Percentiles rank a stretch among this genome's conserved stretches.
Conservation (phyloP, 257 asterid species). For the Rehmannia glutinosa region DNA sequence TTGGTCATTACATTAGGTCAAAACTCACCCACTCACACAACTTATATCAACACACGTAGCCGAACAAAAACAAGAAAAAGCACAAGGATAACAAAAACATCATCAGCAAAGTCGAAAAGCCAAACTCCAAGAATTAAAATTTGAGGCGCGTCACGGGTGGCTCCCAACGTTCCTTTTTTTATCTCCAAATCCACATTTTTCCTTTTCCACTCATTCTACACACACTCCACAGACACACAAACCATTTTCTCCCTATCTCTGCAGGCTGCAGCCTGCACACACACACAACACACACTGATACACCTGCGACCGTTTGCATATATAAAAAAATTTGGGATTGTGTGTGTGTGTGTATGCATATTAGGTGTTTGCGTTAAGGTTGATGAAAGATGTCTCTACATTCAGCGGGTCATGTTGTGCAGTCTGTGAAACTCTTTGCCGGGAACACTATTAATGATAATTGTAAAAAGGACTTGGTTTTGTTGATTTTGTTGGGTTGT, state of each 20-base stretch:
- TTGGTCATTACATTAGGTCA: slow-evolving; percentile 32
- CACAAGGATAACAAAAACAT: neutral
- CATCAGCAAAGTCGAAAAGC: slow-evolving; percentile 29
- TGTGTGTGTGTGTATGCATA: neutral
- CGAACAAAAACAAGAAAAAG: neutral
- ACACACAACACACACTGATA: neutral
- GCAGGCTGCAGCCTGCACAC: neutral
- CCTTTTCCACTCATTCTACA: slow-evolving; percentile 46
- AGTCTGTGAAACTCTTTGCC: slow-evolving; percentile 50
- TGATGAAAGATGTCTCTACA: slow-evolving; percentile 45
- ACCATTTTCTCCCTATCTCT: slow-evolving; percentile 5
- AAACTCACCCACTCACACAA: slow-evolving; percentile 5
- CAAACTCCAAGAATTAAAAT: slow-evolving; percentile 22
- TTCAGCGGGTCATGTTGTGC: slow-evolving; percentile 49
- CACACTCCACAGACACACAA: slow-evolving; percentile 19
- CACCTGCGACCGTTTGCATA: neutral
- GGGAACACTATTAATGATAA: slow-evolving; percentile 21
- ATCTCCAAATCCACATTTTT: slow-evolving; percentile 46
- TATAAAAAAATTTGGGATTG: neutral
- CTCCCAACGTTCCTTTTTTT: slow-evolving; percentile 28
- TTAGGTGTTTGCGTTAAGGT: slow-evolving; percentile 9
- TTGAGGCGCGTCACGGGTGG: slow-evolving; percentile 41
- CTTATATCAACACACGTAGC: neutral
- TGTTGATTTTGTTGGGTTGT: slow-evolving; percentile 49
- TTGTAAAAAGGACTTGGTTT: slow-evolving; percentile 34